These are phyloP conservation scores for Pseudogymnoascus sp. DNA, from an alignment of 2,329 filamentous ascomycete species.

Conservation along the genomic window DNA sequence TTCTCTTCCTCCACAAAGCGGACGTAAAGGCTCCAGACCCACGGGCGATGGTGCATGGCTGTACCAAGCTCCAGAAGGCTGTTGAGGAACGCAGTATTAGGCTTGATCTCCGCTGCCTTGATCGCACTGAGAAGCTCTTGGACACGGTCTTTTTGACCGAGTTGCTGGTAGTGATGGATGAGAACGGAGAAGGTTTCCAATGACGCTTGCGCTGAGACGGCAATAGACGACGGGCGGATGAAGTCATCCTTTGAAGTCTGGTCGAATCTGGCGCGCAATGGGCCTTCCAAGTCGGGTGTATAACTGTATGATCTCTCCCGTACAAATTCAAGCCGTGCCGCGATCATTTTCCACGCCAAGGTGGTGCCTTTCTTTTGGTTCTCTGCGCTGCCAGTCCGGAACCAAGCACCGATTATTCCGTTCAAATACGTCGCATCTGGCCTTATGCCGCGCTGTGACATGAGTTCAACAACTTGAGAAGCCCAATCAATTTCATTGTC, in stretches of 20 bases:
- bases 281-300: slow-evolving; percentile 13
- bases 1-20: slow-evolving; percentile 16
- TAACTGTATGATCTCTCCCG: slow-evolving; percentile 31
- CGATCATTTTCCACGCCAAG: slow-evolving; percentile 71
- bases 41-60: slow-evolving; percentile 18
- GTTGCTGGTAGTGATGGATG: slow-evolving; percentile 61
- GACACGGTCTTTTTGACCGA: slow-evolving; percentile 50
- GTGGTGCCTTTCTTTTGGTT: slow-evolving; percentile 55
- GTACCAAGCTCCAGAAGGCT: slow-evolving; percentile 52
- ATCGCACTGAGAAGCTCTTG: slow-evolving; percentile 56
- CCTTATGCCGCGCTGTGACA: slow-evolving; percentile 60
- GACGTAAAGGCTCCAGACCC: slow-evolving; percentile 23
- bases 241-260: slow-evolving; percentile 15
- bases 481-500: slow-evolving; percentile 64
- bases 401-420: slow-evolving; percentile 70
- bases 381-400: slow-evolving; percentile 51
- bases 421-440: slow-evolving; percentile 73
- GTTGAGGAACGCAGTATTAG: slow-evolving; percentile 72
- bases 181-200: slow-evolving; percentile 73
- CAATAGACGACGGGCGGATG: slow-evolving; percentile 33
- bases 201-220: slow-evolving; percentile 52
- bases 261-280: slow-evolving; percentile 15
- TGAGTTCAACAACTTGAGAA: slow-evolving; percentile 63
- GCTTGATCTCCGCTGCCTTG: slow-evolving; percentile 52
- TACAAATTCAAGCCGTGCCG: slow-evolving; percentile 58